Conservation (phyloP, 1,284 basidiomycete species). For the Cryptococcus sp. region DNA sequence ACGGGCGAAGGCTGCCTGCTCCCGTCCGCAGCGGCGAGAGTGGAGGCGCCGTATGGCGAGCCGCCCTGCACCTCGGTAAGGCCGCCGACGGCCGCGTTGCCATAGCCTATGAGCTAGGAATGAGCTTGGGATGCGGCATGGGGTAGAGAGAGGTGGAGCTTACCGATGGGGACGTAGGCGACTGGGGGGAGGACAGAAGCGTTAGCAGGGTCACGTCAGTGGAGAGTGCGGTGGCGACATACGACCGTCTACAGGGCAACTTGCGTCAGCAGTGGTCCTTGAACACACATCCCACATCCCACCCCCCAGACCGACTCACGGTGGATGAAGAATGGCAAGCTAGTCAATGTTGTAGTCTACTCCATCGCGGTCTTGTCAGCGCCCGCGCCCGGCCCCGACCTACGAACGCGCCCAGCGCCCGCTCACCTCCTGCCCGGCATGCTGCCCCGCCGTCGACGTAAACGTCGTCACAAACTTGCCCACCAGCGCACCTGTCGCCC, state of each 20-base stretch:
- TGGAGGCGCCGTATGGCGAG: conserved; percentile 62
- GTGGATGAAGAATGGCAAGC: conserved; percentile 71
- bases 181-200: conserved; percentile 8
- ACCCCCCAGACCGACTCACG: conserved; percentile 37
- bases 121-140: too few relatives aligned
- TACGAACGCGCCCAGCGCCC: background rate
- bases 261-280: background rate
- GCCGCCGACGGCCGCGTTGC: conserved; percentile 60
- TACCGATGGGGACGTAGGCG: conserved; percentile 65
- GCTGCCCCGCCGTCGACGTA: conserved; percentile 42
- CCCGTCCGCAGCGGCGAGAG: conserved; percentile 63
- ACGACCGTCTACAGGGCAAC: conserved; percentile 16
- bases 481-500: conserved; percentile 66
- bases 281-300: background rate
- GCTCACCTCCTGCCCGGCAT: conserved; percentile 49
- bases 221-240: background rate
- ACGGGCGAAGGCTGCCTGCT: conserved; percentile 60
- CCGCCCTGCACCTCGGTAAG: conserved; percentile 62
- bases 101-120: conserved; percentile 51
- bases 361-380: background rate
- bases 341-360: conserved; percentile 59
- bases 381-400: background rate
- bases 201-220: background rate
- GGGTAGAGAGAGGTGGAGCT: too few relatives aligned
- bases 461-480: conserved; percentile 66